Evolutionary conservation across 768 basidiomycete genomes (phyloP).

Genomic region (Amanita subjunquillea): DNA sequence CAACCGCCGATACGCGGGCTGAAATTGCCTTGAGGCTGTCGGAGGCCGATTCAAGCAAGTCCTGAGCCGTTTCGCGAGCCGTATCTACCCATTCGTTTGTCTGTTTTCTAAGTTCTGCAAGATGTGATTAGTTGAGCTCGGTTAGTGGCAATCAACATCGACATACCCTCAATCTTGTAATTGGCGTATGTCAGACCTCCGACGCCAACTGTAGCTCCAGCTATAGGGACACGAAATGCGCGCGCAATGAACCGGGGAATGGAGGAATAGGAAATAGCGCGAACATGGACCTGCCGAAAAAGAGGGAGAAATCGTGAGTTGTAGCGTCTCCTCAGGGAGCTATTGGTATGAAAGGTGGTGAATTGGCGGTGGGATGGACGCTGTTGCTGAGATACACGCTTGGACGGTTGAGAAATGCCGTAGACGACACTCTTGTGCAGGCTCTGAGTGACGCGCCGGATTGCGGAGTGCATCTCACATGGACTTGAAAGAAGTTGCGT

Average conservation of each 20-base stretch:
- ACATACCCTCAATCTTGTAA: slow-evolving; percentile 89
- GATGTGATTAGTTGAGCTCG: not conserved
- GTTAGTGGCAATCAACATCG: not conserved
- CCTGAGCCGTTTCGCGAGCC: slow-evolving; percentile 62
- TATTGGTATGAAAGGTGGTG: slow-evolving; percentile 43
- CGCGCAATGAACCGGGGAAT: slow-evolving; percentile 84
- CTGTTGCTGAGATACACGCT: slow-evolving; percentile 19
- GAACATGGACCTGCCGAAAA: slow-evolving; percentile 59
- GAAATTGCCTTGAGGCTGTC: slow-evolving; percentile 55
- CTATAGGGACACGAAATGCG: slow-evolving; percentile 82
- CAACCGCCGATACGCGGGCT: slow-evolving; percentile 47
- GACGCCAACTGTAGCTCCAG: slow-evolving; percentile 82
- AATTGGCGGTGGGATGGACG: slow-evolving; percentile 43
- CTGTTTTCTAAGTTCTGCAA: slow-evolving; percentile 60
- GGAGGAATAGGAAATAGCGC: slow-evolving; percentile 76
- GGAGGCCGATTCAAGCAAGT: slow-evolving; percentile 62
- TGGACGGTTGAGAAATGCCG: slow-evolving; percentile 2
- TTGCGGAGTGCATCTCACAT: slow-evolving; percentile 1
- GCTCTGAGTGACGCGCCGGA: not conserved
- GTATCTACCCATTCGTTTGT: slow-evolving; percentile 57
- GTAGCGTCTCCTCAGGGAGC: slow-evolving; percentile 42
- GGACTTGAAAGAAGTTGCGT: not conserved
- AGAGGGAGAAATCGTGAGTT: slow-evolving; percentile 18
- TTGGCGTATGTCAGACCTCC: slow-evolving; percentile 92
- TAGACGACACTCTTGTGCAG: not conserved